These are phyloP conservation scores for Fusarium dimerum DNA, from an alignment of 2,329 filamentous ascomycete species.

Conservation along the genomic window DNA sequence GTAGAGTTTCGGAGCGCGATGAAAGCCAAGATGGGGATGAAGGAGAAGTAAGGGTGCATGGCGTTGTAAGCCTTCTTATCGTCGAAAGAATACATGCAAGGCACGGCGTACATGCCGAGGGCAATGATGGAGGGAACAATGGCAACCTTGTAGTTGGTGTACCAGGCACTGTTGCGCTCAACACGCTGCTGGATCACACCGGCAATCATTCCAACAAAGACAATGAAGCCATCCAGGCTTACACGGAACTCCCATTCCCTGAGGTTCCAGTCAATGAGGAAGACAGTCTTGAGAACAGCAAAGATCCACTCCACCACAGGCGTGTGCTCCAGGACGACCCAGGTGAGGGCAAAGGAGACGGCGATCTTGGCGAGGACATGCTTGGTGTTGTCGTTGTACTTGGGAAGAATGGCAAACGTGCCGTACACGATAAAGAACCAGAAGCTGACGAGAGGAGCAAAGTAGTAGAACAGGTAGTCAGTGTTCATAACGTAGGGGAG, in stretches of 20 bases:
- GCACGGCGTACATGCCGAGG: slow-evolving; percentile 31
- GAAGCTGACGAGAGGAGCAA: slow-evolving; percentile 59
- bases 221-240: slow-evolving; percentile 54
- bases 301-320: slow-evolving; percentile 24
- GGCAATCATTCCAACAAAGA: slow-evolving; percentile 56
- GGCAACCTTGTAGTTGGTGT: slow-evolving; percentile 22
- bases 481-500: slow-evolving; percentile 59
- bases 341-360: slow-evolving; percentile 42
- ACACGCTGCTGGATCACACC: slow-evolving; percentile 27
- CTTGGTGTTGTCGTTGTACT: slow-evolving; percentile 42
- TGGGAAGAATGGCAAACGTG: slow-evolving; percentile 46
- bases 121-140: slow-evolving; percentile 26
- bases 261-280: slow-evolving; percentile 50
- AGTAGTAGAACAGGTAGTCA: slow-evolving; percentile 54
- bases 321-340: slow-evolving; percentile 19
- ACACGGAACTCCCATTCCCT: slow-evolving; percentile 52
- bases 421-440: slow-evolving; percentile 62
- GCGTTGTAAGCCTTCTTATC: slow-evolving; percentile 42
- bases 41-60: slow-evolving; percentile 55
- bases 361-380: slow-evolving; percentile 51
- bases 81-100: slow-evolving; percentile 7
- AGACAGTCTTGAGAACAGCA: slow-evolving; percentile 39
- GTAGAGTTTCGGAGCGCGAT: slow-evolving; percentile 51
- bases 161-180: slow-evolving; percentile 16
- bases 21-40: slow-evolving; percentile 54